phyloP scores from a whole-genome alignment of 164 flowering plant genomes.

The Umbilicus rupestris region DNA sequence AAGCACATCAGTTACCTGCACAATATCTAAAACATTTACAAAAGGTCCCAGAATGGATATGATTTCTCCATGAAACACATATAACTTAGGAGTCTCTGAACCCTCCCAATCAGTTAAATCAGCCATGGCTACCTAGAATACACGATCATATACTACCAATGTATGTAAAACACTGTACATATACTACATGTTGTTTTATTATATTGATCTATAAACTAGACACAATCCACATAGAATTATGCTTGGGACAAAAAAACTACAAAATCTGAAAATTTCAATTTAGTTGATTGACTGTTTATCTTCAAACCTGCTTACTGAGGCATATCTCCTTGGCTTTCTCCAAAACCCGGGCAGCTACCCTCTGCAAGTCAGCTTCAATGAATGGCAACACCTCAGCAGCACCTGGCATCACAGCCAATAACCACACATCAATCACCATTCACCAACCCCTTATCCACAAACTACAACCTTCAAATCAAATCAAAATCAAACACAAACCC shows the following conservation, averaged over 20 bases:
- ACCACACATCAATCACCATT: not conserved
- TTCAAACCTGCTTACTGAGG: slow-evolving; percentile 31
- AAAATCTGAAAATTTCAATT: not conserved
- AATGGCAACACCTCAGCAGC: slow-evolving; percentile 28
- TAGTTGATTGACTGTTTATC: not conserved
- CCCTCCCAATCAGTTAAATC: not conserved
- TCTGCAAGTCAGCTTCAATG: slow-evolving; percentile 51
- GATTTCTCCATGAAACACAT: not conserved
- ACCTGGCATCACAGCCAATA: slow-evolving; percentile 21
- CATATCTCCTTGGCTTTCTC: slow-evolving; percentile 39
- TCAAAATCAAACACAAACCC: too few relatives aligned
- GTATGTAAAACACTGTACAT: too few relatives aligned
- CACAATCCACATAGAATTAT: not conserved
- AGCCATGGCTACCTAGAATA: not conserved
- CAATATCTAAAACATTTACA: not conserved
- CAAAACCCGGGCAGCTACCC: slow-evolving; percentile 27
- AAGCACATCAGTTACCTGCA: not conserved
- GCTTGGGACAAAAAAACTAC: not conserved
- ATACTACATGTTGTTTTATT: too few relatives aligned
- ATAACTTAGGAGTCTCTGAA: too few relatives aligned
- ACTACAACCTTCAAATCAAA: not conserved
- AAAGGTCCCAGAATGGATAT: too few relatives aligned
- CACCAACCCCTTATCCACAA: too few relatives aligned
- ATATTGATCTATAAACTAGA: too few relatives aligned
- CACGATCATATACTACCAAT: not conserved